phyloP scores from a whole-genome alignment of 2,329 filamentous ascomycete genomes.

The Neonectria ditissima region DNA sequence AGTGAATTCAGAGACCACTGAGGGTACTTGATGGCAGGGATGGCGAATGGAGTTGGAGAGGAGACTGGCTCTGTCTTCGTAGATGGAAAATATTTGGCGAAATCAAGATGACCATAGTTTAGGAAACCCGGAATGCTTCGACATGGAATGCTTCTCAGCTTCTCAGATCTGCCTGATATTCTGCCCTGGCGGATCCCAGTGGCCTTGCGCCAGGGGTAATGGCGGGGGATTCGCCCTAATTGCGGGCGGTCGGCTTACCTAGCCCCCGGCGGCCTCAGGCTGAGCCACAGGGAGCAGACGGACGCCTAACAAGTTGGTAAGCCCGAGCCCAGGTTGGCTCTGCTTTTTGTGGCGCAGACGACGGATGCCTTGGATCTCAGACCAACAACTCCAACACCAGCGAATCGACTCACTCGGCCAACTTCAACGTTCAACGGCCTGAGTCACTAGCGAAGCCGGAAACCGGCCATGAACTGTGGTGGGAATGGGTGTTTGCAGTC shows the following conservation, averaged over 20 bases:
- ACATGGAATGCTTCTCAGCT: slow-evolving; percentile 1
- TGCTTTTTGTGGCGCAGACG: neutral
- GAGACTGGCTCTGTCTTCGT: neutral
- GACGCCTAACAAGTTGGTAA: neutral
- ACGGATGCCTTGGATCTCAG: slow-evolving; percentile 8
- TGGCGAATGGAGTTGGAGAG: neutral
- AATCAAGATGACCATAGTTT: too few relatives aligned
- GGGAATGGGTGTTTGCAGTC: slow-evolving; percentile 14
- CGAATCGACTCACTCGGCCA: slow-evolving; percentile 31
- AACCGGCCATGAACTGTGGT: neutral
- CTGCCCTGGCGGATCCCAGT: slow-evolving; percentile 17
- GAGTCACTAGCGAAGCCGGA: slow-evolving; percentile 25
- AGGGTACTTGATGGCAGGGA: neutral
- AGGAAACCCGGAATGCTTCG: neutral
- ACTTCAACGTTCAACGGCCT: slow-evolving; percentile 31
- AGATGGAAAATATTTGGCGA: too few relatives aligned
- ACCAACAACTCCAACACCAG: neutral
- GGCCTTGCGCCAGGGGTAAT: slow-evolving; percentile 15
- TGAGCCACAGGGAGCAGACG: neutral
- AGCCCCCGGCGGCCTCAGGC: slow-evolving; percentile 4
- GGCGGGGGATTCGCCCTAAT: neutral
- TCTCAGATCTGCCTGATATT: slow-evolving; percentile 14
- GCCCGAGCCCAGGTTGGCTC: neutral
- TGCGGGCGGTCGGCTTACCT: neutral
- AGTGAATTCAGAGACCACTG: neutral